Evolutionary conservation across 306 rosid species (phyloP), one percentile per base, ranked within the genome.

Genomic region (Aeschynomene evenia): DNA sequence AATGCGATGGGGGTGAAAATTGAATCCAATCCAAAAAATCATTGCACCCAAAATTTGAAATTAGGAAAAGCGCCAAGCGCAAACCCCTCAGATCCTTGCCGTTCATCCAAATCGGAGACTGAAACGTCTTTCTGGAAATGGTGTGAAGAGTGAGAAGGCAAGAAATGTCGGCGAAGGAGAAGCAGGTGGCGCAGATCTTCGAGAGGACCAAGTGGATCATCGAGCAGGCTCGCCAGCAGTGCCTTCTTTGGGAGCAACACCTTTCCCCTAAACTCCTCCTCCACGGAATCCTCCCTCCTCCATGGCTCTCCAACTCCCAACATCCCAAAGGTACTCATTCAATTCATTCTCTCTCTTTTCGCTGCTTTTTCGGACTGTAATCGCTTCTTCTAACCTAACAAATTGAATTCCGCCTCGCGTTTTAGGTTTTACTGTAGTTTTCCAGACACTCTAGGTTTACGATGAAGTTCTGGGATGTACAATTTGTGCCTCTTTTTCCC

Each of bases 231-330:
- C 84, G 83, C 67, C 87, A 82, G 48, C 97, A 87, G 64, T 53
- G 78, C 66, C 55, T 40, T 84, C 87, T 83, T 24, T 91, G 89
- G 79, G 97, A 91, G 68, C 85, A 86, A 1, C 88, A 86, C 72
- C 89, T 89, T 55, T 83, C 79, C 6, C 80, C 95, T 49, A 86
- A 91, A 85, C 89, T 89, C 88, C 72, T 89, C 8, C 80, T 95
- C 68, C 84, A 83, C 43, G 99, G 97, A 77, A 81, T 91, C 21
- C 43, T 29, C 46, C 99, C 96, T 78, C 96, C 97, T 7, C 81
- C 87, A 1, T 95, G 96, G 96, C 86, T 95, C 8, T 52, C 72
- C 72, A 72, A 71, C 60, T 40, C 85, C 58, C 23, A 70, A 24
- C 76, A 56, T 73, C 75, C 83, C 40, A 54, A 62, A 40, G 89